These are phyloP conservation scores for Penicillium pulvis DNA, from an alignment of 495 filamentous ascomycete species.

Conservation along the genomic window DNA sequence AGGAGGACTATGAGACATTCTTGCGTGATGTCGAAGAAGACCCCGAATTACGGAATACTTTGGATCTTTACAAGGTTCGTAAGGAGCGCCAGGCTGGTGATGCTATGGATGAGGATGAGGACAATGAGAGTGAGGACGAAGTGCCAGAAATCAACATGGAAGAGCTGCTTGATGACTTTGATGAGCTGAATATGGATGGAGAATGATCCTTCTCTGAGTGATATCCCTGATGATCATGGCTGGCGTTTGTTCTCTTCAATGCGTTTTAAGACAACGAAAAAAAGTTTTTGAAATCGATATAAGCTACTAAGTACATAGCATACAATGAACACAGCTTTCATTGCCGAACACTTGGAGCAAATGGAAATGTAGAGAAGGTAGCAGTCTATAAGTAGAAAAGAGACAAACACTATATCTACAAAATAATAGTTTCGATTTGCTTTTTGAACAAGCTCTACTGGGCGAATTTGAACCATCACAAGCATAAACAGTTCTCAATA, in stretches of 20 bases:
- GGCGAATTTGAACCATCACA: too few relatives aligned
- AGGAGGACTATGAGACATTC: conserved; percentile 95
- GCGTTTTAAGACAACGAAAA: conserved; percentile 13
- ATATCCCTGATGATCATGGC: conserved; percentile 37
- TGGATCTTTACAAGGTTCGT: conserved; percentile 81
- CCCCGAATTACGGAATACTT: conserved; percentile 75
- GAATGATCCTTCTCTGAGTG: conserved; percentile 28
- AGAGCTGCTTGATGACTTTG: conserved; percentile 87
- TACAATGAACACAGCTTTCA: conserved; percentile 8
- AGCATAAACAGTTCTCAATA: too few relatives aligned
- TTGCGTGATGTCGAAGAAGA: conserved; percentile 96
- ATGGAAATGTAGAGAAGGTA: not conserved
- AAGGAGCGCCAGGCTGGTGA: conserved; percentile 47
- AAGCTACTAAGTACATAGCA: conserved; percentile 10
- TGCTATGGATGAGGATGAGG: conserved; percentile 66
- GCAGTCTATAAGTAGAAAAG: not conserved
- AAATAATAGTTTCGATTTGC: too few relatives aligned
- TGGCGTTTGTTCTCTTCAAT: conserved; percentile 27
- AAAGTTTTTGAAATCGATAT: conserved; percentile 20
- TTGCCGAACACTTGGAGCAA: not conserved
- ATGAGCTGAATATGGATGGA: conserved; percentile 70
- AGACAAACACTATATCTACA: not conserved
- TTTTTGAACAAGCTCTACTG: too few relatives aligned
- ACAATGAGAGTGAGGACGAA: conserved; percentile 58
- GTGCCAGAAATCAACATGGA: conserved; percentile 78